These are phyloP conservation scores for Sporobolomyces pararoseus DNA, from an alignment of 768 basidiomycete species.

Conservation along the genomic window DNA sequence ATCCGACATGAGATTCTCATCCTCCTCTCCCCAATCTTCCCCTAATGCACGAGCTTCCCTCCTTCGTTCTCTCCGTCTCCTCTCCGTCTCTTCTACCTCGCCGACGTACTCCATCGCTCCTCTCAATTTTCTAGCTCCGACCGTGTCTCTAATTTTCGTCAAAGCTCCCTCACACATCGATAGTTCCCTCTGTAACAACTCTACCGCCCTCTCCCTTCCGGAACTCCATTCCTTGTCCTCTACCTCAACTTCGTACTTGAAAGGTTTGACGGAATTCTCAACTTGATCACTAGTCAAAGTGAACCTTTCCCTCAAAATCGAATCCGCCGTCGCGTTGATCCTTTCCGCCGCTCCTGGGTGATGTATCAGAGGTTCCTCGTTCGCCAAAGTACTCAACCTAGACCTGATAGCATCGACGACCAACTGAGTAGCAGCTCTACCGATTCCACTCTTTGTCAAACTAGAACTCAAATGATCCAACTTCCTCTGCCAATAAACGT, in stretches of 20 bases:
- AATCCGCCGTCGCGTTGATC: slow-evolving; percentile 85
- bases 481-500: slow-evolving; percentile 75
- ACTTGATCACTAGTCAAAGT: slow-evolving; percentile 96
- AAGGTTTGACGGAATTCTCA: slow-evolving; percentile 98
- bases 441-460: slow-evolving; percentile 92
- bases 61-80: slow-evolving; percentile 45
- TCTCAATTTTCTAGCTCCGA: slow-evolving; percentile 80
- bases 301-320: slow-evolving; percentile 85
- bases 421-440: slow-evolving; percentile 85
- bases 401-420: slow-evolving; percentile 88
- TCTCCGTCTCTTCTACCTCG: slow-evolving; percentile 66
- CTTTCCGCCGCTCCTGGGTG: slow-evolving; percentile 86
- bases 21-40: slow-evolving; percentile 40
- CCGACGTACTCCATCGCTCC: slow-evolving; percentile 75
- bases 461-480: slow-evolving; percentile 88
- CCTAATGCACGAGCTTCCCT: slow-evolving; percentile 39
- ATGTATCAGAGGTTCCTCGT: slow-evolving; percentile 83
- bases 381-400: slow-evolving; percentile 72
- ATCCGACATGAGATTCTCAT: slow-evolving; percentile 57
- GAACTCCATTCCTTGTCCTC: slow-evolving; percentile 87
- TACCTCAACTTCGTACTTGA: slow-evolving; percentile 96
- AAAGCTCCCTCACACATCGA: slow-evolving; percentile 78
- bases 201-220: slow-evolving; percentile 70
- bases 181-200: slow-evolving; percentile 79
- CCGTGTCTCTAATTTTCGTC: slow-evolving; percentile 76